Evolutionary conservation across 31 red algal species (phyloP), one percentile per base, ranked within the genome.

Genomic region (Asparagopsis taxiformis): DNA sequence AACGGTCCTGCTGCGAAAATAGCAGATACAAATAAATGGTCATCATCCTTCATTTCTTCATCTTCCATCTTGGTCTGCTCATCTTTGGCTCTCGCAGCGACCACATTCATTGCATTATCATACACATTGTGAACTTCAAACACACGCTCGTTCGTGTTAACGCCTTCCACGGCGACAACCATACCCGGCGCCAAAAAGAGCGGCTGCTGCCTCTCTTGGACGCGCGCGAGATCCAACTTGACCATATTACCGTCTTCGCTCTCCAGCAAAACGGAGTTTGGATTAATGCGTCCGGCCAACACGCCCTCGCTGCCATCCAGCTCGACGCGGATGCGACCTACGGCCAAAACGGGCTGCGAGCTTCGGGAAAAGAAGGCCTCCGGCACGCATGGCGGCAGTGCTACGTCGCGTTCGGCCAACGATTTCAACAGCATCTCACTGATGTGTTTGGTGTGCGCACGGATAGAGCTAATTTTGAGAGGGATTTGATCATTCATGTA

Each of bases 51-150:
- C 7, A 31, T 29, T 3, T 55, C 64, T 3, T 57, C 68, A 31
- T 72, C 44, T 9, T 22, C 61, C 0, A 35, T 4, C 21, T 31
- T 16, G 11, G 55, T 26, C 1, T 43, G 32, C 15, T 70, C 25
- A 31, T 7, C 10, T 15, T 19, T 29, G 23, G 0, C 34, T 2
- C 26, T 24, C 20, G 33, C 63, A 17, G 44, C 35, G 16, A 26
- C 17, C 6, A 56, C 19, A 1, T 37, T 48, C 70, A 86, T 76
- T 6, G 70, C 70, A 65, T 86, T 86, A 37, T 86, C 82, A 55
- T 86, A 76, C 21, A 86, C 51, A 43, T 69, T 70, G 30, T 86
- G 82, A 1, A 86, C 82, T 25, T 75, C 46, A 68, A 86, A 68
- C 35, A 69, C 24, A 3, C 70, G 37, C 0, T 70, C 82, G 43